Conservation (phyloP, 768 basidiomycete species). For the Cystobasidium ongulense region DNA sequence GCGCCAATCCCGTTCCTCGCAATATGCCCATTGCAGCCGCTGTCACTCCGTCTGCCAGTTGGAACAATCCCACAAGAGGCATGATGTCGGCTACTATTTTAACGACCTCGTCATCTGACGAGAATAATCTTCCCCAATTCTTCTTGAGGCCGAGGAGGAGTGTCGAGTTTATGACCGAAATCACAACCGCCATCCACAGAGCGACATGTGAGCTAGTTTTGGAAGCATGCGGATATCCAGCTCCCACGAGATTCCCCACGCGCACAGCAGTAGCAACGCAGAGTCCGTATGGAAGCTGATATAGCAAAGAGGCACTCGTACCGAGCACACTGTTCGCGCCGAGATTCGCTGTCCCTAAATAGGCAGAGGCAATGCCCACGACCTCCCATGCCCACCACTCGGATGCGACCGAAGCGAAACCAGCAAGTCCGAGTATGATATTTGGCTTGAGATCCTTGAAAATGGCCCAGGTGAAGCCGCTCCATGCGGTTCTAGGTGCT, state of each 20-base stretch:
- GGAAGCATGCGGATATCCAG: constrained; percentile 54
- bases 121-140: constrained; percentile 67
- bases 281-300: constrained; percentile 74
- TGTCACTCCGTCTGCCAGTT: constrained; percentile 63
- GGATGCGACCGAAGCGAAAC: constrained; percentile 43
- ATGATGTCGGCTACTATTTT: constrained; percentile 60
- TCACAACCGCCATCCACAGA: constrained; percentile 57
- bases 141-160: constrained; percentile 54
- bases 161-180: constrained; percentile 60
- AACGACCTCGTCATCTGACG: constrained; percentile 57
- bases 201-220: constrained; percentile 63
- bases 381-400: constrained; percentile 25
- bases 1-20: constrained; percentile 50
- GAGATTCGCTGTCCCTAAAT: constrained; percentile 57
- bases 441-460: constrained; percentile 64
- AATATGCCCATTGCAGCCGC: constrained; percentile 68
- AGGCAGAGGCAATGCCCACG: constrained; percentile 5
- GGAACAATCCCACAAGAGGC: constrained; percentile 57
- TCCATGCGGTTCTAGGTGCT: constrained; percentile 66
- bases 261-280: constrained; percentile 77
- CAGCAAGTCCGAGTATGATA: constrained; percentile 68
- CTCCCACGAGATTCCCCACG: constrained; percentile 42
- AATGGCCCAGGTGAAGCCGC: constrained; percentile 58
- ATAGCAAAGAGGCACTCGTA: constrained; percentile 45
- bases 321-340: constrained; percentile 80